phyloP scores from a whole-genome alignment of 2,329 filamentous ascomycete species.

The Fusarium sterilihyphosum region DNA sequence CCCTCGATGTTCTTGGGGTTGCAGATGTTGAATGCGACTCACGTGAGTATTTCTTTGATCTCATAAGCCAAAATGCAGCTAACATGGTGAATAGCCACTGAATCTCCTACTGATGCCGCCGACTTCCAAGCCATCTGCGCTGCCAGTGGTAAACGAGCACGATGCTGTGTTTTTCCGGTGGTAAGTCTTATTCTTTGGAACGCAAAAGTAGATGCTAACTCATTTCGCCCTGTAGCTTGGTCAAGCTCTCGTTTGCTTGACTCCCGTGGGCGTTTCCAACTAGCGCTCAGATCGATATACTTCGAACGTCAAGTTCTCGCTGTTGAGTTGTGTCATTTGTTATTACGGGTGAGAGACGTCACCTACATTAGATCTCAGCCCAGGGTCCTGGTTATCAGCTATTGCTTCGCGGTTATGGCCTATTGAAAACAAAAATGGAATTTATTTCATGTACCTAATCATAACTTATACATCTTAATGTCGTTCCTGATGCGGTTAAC shows the following conservation, averaged over 20 bases:
- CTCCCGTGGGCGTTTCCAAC: not conserved
- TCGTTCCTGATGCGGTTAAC: too few relatives aligned
- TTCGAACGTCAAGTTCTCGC: too few relatives aligned
- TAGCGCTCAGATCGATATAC: too few relatives aligned
- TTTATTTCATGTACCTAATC: too few relatives aligned
- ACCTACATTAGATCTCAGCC: too few relatives aligned
- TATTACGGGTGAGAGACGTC: too few relatives aligned
- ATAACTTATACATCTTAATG: too few relatives aligned
- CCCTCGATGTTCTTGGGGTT: not conserved
- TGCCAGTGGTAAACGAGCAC: not conserved
- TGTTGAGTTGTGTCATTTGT: too few relatives aligned
- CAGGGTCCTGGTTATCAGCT: too few relatives aligned
- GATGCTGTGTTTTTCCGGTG: not conserved
- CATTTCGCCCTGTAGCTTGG: not conserved
- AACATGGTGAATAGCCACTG: not conserved
- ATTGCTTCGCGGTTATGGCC: too few relatives aligned
- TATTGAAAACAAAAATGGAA: too few relatives aligned
- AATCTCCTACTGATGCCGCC: not conserved
- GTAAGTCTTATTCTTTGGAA: not conserved
- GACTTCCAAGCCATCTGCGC: not conserved
- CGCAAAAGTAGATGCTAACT: not conserved
- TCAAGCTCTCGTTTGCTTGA: not conserved
- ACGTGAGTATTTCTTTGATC: not conserved
- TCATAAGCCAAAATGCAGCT: accelerated
- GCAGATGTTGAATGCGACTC: not conserved